These are phyloP conservation scores for Suhomyces kilbournensis DNA, from an alignment of 805 yeast genomes.

Conservation along the genomic window DNA sequence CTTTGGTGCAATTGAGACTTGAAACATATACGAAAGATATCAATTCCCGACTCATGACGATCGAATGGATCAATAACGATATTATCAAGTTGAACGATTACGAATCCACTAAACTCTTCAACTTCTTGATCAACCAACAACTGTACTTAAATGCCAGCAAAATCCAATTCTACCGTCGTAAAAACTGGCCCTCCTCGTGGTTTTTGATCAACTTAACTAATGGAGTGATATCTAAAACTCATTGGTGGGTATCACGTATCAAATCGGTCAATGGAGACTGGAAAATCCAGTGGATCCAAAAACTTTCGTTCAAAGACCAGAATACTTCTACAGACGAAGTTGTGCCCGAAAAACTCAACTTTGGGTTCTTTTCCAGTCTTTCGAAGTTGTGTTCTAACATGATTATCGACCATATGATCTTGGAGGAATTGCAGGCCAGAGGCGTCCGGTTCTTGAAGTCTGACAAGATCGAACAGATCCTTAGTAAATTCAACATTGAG, in stretches of 20 bases:
- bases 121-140: constrained; percentile 24
- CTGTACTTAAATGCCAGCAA: constrained; percentile 13
- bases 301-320: constrained; percentile 15
- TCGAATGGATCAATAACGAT: constrained; percentile 67
- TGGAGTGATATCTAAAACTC: constrained; percentile 35
- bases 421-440: constrained; percentile 46
- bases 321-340: constrained; percentile 1
- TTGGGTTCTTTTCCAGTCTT: constrained; percentile 36
- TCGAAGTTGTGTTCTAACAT: constrained; percentile 45
- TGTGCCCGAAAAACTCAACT: constrained; percentile 15
- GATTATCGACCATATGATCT: constrained; percentile 49
- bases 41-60: constrained; percentile 54
- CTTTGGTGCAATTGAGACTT: constrained; percentile 46
- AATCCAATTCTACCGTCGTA: constrained; percentile 43
- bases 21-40: constrained; percentile 51
- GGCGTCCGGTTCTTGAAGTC: constrained; percentile 32
- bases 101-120: constrained; percentile 44
- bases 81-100: constrained; percentile 47
- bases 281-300: constrained; percentile 51
- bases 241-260: constrained; percentile 55
- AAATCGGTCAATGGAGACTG: constrained; percentile 51
- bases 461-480: constrained; percentile 4
- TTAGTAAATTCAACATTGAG: constrained; percentile 7
- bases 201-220: constrained; percentile 42
- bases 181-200: constrained; percentile 59